phyloP scores from a whole-genome alignment of 2,329 filamentous ascomycete genomes.

The Fusarium neocosmosporiellum region DNA sequence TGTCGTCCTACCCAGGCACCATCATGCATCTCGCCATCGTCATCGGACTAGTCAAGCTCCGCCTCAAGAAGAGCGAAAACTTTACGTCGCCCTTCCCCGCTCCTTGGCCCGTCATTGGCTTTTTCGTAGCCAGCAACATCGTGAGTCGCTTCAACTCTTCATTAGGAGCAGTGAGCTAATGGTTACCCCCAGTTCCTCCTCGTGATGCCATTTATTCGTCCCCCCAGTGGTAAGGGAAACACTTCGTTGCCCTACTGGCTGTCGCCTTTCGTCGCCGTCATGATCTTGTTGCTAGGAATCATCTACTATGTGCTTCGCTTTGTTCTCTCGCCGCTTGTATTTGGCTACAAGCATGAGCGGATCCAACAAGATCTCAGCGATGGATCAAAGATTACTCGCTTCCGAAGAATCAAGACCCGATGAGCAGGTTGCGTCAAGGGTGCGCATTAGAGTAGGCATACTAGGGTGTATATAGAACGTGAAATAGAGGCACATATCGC shows the following conservation, averaged over 20 bases:
- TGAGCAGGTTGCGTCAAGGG: background rate
- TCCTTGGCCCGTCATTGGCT: slow-evolving; percentile 29
- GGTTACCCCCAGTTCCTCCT: slow-evolving; percentile 4
- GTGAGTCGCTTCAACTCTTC: background rate
- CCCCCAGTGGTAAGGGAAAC: slow-evolving; percentile 16
- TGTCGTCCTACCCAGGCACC: slow-evolving; percentile 34
- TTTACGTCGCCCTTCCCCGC: slow-evolving; percentile 28
- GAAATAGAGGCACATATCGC: background rate
- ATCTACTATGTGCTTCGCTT: slow-evolving; percentile 13
- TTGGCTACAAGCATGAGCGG: slow-evolving; percentile 12
- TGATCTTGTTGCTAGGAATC: slow-evolving; percentile 13
- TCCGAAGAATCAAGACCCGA: background rate
- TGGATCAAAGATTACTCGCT: slow-evolving; percentile 22
- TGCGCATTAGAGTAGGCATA: background rate
- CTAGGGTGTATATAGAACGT: background rate
- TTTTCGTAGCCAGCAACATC: slow-evolving; percentile 8
- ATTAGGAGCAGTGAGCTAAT: background rate
- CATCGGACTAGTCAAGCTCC: slow-evolving; percentile 34
- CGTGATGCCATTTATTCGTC: slow-evolving; percentile 22
- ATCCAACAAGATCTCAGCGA: slow-evolving; percentile 20
- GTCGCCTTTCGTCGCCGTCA: slow-evolving; percentile 14
- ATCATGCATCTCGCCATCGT: slow-evolving; percentile 31
- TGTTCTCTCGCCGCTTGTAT: background rate
- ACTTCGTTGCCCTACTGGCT: slow-evolving; percentile 28
- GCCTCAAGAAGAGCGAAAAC: slow-evolving; percentile 26